A percentile compares a stretch with the other conserved stretches of the same genome.
phyloP scores from a whole-genome alignment of 331 rosid species.

The Saraca asoca region DNA sequence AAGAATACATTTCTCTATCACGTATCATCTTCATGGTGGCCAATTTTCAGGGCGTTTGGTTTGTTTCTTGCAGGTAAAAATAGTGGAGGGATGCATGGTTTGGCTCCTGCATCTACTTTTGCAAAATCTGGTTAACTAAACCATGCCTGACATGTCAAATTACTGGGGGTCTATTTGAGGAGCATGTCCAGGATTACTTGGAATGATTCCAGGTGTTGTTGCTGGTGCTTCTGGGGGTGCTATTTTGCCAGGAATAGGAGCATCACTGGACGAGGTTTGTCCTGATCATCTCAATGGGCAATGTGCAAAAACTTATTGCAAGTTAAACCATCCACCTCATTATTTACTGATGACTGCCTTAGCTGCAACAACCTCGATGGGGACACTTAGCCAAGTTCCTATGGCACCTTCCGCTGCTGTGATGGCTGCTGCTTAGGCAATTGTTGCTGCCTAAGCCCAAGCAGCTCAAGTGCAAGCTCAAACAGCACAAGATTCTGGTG shows the following conservation, averaged over 20 bases:
- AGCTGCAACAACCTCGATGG: constrained; percentile 94
- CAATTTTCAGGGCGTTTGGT: constrained; percentile 29
- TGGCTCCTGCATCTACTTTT: constrained; percentile 72
- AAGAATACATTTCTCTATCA: constrained; percentile 15
- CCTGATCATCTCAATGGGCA: constrained; percentile 92
- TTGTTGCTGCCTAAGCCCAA: constrained; percentile 99
- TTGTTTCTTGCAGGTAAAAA: constrained; percentile 59
- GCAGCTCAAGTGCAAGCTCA: constrained; percentile 93
- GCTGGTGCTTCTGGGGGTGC: constrained; percentile 97
- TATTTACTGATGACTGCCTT: constrained; percentile 92
- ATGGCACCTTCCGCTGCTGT: constrained; percentile 99
- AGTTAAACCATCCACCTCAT: constrained; percentile 95
- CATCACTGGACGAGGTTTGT: constrained; percentile 92
- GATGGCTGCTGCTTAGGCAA: constrained; percentile 99
- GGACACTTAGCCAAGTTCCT: constrained; percentile 91
- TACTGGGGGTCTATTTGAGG: constrained; percentile 94
- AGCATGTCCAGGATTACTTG: constrained; percentile 92
- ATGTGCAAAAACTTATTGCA: constrained; percentile 83
- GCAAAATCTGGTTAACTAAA: constrained; percentile 90
- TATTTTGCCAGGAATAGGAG: constrained; percentile 94
- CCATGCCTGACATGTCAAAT: constrained; percentile 99
- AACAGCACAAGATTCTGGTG: constrained; percentile 75
- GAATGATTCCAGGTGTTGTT: constrained; percentile 94
- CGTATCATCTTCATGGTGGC: not conserved
- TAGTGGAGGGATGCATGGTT: constrained; percentile 78